Evolutionary conservation across 495 filamentous ascomycete genomes (phyloP), one percentile per base, ranked within the genome.

Genomic region (Beverwykella pulmonaria): DNA sequence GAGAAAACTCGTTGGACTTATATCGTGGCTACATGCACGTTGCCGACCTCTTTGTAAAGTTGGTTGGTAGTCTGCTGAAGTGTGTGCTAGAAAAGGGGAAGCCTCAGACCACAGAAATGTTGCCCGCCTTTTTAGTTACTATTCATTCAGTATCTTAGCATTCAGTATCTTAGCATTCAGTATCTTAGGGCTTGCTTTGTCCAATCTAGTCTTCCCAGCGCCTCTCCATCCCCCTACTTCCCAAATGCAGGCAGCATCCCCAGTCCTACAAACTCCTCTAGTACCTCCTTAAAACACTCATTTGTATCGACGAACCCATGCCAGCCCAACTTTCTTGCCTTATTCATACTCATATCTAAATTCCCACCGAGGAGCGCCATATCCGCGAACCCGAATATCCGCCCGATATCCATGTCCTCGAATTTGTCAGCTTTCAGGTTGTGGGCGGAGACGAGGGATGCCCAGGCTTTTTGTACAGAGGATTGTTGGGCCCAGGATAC

Each of bases 391-490:
- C 60, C 69, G 61, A 78, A 77, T 12, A 78, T 68, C 0, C 76
- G 58, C 41, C 77, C 74, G 53, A 73, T 54, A 50, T 78, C 73
- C 69, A 74, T 74, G 39, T 74, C 71, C 52, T 59, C 53, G 46
- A 76, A 63, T 50, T 48, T 60, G 2, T 22, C 17, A 23, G n/a
- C 47, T 14, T 54, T 19, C 15, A 60, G 29, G 8, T 53, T 62
- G 53, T 63, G 66, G 63, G 73, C 27, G 9, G 60, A 25, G 14
- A 75, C 71, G 39, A 82, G 27, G 47, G 73, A 68, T n/a, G 55
- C 61, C 80, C 80, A 83, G 2, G 81, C 78, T 25, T 74, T 65
- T 69, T 79, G 74, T 4, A 84, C 79, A n/a, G 82, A 75, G 0
- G 71, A 68, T 55, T 53, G 70, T 55, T 77, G 76, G 15, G 82